Base-by-base conservation (phyloP, 228 moss, liverwort and hornwort species). In the Sphagnum magellanicum region DNA sequence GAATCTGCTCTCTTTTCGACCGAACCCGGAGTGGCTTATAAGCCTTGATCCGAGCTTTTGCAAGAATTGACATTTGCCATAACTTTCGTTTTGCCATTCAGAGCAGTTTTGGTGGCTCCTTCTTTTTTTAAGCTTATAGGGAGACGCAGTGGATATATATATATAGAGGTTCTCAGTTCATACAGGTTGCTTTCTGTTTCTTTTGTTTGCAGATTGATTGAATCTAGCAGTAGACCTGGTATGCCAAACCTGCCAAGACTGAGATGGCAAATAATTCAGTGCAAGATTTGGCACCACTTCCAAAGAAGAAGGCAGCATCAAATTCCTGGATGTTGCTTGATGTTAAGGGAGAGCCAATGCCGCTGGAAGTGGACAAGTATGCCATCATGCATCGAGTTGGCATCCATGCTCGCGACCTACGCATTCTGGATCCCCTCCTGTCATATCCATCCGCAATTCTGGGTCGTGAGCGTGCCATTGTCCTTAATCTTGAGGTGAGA, bases 241-340 rank as follows among this genome's bases (percentile, higher is more conserved):
- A 74, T 80, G 68, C 72, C 81, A 79, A 78, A 67, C 66, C 58
- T 61, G 76, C 72, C 68, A 50, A 63, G 60, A 74, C 78, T 69
- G 73, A 12, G 67, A 87, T 87, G 83, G 74, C 87, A 48, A 74
- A 72, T 68, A 51, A 32, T 32, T 32, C 72, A 49, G 72, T 72
- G 62, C 80, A 83, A 61, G 88, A 88, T 57, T 68, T 75, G 8
- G 32, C 8, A 50, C 9, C 61, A 51, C 73, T 86, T 65, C 78
- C 78, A 10, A 82, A 82, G 81, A 89, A 86, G 76, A 89, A 86
- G 77, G 76, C 76, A 77, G 82, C 81, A 32, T 81, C 86, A 50
- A 79, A 77, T 76, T 83, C 78, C 52, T 89, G 86, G 89, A 86
- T 89, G 83, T 78, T 89, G 55, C 86, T 89, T 72, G 85, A 89